Evolutionary conservation across 2,329 filamentous ascomycete genomes (phyloP).

Genomic region (Arthrobotrys entomopaga): DNA sequence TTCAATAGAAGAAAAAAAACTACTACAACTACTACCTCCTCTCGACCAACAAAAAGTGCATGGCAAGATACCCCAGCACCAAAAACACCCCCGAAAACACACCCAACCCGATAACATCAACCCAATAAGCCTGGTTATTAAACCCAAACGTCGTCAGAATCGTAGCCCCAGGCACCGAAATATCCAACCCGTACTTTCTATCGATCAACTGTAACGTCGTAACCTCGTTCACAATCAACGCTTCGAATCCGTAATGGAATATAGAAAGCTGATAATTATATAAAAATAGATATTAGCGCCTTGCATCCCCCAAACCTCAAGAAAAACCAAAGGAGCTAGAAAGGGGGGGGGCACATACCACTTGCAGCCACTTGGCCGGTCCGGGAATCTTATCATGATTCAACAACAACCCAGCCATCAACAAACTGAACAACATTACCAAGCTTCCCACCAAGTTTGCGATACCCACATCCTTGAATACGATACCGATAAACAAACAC

Average conservation of each 20-base stretch:
- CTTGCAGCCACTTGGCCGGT: constrained; percentile 88
- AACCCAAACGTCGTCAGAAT: constrained; percentile 97
- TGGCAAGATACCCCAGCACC: constrained; percentile 85
- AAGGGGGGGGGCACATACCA: constrained; percentile 65
- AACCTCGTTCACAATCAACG: constrained; percentile 96
- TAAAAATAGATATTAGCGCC: too few species aligned
- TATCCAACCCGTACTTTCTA: constrained; percentile 94
- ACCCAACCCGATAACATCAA: constrained; percentile 81
- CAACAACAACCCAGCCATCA: constrained; percentile 92
- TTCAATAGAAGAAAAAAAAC: background rate
- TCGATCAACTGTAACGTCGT: constrained; percentile 88
- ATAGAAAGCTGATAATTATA: constrained; percentile 77
- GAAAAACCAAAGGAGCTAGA: background rate
- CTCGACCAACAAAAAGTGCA: constrained; percentile 94
- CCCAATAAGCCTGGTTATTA: constrained; percentile 84
- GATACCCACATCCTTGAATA: constrained; percentile 89
- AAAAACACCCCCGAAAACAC: constrained; percentile 86
- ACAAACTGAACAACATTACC: constrained; percentile 95
- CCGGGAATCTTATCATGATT: constrained; percentile 93
- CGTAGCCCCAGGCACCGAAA: constrained; percentile 91
- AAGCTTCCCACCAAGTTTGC: constrained; percentile 93
- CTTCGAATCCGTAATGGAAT: constrained; percentile 97
- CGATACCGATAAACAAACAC: constrained; percentile 93
- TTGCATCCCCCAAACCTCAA: constrained; percentile 34
- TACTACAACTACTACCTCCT: constrained; percentile 61